phyloP scores from a whole-genome alignment of 2,329 filamentous ascomycete species.

The Penicillium griseofulvum region DNA sequence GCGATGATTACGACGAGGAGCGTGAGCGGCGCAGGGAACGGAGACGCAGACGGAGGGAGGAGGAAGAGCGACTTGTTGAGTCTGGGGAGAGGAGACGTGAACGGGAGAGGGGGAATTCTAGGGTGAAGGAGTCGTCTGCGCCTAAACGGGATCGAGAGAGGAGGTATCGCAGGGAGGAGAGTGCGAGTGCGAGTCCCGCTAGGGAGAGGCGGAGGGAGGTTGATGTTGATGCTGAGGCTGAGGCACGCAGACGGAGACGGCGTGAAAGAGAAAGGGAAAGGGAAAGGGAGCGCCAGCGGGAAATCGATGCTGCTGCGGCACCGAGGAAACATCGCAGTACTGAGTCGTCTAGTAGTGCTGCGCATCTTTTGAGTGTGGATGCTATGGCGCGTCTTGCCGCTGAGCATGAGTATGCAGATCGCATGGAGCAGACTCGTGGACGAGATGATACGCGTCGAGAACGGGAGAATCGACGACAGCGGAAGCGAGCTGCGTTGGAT shows the following conservation, averaged over 20 bases:
- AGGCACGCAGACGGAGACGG: conserved; percentile 28
- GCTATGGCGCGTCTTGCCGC: conserved; percentile 66
- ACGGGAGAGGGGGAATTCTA: conserved; percentile 24
- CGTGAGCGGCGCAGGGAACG: conserved; percentile 1
- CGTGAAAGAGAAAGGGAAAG: conserved; percentile 2
- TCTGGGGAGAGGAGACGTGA: conserved; percentile 17
- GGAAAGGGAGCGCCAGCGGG: conserved; percentile 9
- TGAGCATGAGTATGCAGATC: conserved; percentile 56
- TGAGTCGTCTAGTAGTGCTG: conserved; percentile 44
- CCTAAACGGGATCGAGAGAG: conserved; percentile 36
- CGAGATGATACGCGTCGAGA: conserved; percentile 25
- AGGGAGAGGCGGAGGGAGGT: conserved; percentile 23
- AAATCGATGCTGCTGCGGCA: conserved; percentile 13
- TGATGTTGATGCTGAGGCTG: conserved; percentile 24
- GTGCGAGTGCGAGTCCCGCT: conserved; percentile 25
- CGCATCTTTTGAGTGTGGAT: conserved; percentile 49
- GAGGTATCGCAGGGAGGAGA: conserved; percentile 28
- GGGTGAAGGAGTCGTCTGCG: conserved; percentile 38
- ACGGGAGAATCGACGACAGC: conserved; percentile 26
- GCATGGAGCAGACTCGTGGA: conserved; percentile 45
- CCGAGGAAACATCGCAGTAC: conserved; percentile 41
- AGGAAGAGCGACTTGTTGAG: conserved; percentile 19
- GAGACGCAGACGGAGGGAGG: conserved; percentile 20
- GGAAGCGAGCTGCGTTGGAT: conserved; percentile 27
- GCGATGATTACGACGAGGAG: conserved; percentile 23